Percentiles rank a stretch among this genome's conserved stretches.
Conservation (phyloP, 2,329 filamentous ascomycete genomes). For the Aureobasidium sp. region DNA sequence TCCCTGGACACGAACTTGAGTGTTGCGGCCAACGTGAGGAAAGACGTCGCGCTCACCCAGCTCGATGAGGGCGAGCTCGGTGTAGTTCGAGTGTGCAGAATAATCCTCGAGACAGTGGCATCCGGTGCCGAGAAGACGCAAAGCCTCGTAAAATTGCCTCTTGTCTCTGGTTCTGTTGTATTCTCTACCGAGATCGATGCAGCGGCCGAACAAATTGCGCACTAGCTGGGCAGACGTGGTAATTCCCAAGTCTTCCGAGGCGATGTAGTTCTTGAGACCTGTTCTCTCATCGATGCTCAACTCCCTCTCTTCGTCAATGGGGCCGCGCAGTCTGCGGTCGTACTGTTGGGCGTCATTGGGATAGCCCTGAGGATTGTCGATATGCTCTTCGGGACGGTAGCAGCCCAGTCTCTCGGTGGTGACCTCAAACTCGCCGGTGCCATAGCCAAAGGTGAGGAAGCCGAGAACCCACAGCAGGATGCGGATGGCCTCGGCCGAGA, state of each 20-base stretch:
- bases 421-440: conserved; percentile 51
- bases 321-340: conserved; percentile 73
- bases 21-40: conserved; percentile 43
- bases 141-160: conserved; percentile 42
- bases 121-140: conserved; percentile 46
- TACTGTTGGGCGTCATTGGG: conserved; percentile 68
- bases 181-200: conserved; percentile 42
- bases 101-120: conserved; percentile 50
- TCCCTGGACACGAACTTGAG: conserved; percentile 40
- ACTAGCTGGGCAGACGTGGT: conserved; percentile 74
- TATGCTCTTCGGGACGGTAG: conserved; percentile 48
- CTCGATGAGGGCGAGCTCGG: conserved; percentile 46
- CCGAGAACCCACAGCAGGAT: conserved; percentile 49
- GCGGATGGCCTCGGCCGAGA: conserved; percentile 48
- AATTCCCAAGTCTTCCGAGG: conserved; percentile 81
- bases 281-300: conserved; percentile 47
- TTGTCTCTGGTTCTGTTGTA: conserved; percentile 39
- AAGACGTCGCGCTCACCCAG: conserved; percentile 47
- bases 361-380: conserved; percentile 28
- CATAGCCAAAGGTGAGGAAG: conserved; percentile 52
- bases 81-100: conserved; percentile 50
- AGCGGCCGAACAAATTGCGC: conserved; percentile 38
- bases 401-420: conserved; percentile 46
- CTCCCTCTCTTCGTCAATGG: conserved; percentile 48
- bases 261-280: conserved; percentile 99